Evolutionary conservation across 176 grass and related monocot species (phyloP), one percentile per base, ranked within the genome.

Genomic region (Pontederia crassipes): DNA sequence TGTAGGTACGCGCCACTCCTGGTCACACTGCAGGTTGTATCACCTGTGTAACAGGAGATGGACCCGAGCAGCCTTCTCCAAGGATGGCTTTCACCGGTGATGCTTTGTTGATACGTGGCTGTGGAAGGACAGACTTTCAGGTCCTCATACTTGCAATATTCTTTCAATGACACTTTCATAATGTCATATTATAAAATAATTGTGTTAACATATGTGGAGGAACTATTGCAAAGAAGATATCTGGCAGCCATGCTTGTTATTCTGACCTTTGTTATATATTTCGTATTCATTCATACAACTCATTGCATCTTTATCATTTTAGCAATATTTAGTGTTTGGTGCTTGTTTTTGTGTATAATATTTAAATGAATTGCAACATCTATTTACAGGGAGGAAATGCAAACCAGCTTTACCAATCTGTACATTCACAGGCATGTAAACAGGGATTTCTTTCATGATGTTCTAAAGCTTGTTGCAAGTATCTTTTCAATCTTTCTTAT

Each of bases 91-190:
- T 98, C 72, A 98, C 93, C 18, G 93, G 93, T 24, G 93, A 98
- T 70, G 76, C 93, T 11, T 72, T 98, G 66, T 60, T 98, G 46
- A 88, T 98, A 66, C 93, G 81, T 61, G 87, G 76, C 45, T 98
- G 87, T 72, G 93, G 93, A 74, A 82, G 93, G 77, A 98, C 87
- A 61, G 93, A 98, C 69, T 98, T 98, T 72, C 93, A 98, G 93
- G 93, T 95, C 2, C 32, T 40, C 4, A 7, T 4, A 40, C 32
- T 40, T 40, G 32, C 32, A 40, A 40, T 3, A 40, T 40, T 40
- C 32, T 40, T 40, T 40, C 32, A 7, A 40, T 7, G 32, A 40
- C 2, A 40, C 32, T 40, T 40, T 40, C 32, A 40, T 40, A 40
- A 40, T 40, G 32, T 3, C 6, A 40, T 40, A 40, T 40, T 40